Base-by-base conservation (phyloP, 164 flowering plant genomes). In the Hamamelis virginiana region DNA sequence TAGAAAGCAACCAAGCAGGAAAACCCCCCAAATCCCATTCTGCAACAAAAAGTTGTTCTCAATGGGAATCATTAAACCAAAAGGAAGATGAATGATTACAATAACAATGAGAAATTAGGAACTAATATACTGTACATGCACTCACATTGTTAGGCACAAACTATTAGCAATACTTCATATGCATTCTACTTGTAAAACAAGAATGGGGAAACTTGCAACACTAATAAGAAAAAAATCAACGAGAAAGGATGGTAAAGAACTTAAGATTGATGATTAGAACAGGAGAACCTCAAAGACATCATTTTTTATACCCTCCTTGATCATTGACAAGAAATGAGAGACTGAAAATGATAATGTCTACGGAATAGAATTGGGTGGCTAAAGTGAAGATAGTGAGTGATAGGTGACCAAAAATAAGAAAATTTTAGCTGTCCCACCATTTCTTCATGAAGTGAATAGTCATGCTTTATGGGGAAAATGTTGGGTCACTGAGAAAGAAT, bases 21-120 rank as follows among this genome's bases (percentile, higher is more conserved):
- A 92, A 92, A 33, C 98, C 98, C 50, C 98, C 98, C 26, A 92
- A 80, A 77, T 95, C 98, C 98, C 98, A 95, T 75, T 95, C 98
- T 95, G 88, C 77, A 82, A 75, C 26, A 66, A 75, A 72, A 63
- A 65, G 19, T 55, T 59, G 27, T 5, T 48, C 8, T 13, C 3
- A 68, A 18, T 56, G 21, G 21, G 41, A 16, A 51, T 8, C 16
- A n/a, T 41, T 21, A 13, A 47, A 15, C 50, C 23, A 48, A 50
- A 27, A 15, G 27, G 6, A 64, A 59, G 19, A 48, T 8, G 18
- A 19, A 33, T 28, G 44, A 59, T n/a, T 46, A 47, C 1, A 9
- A 46, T 26, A 41, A 10, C 14, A 18, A 43, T n/a, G 45, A 14
- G 18, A 16, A 52, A 23, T n/a, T 19, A 53, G 16, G 44, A 41